A percentile compares a stretch with the other conserved stretches of the same genome.
These are phyloP conservation scores for Miscanthus sacchariflorus DNA, from an alignment of 202 grass and related monocot species.

Conservation along the genomic window DNA sequence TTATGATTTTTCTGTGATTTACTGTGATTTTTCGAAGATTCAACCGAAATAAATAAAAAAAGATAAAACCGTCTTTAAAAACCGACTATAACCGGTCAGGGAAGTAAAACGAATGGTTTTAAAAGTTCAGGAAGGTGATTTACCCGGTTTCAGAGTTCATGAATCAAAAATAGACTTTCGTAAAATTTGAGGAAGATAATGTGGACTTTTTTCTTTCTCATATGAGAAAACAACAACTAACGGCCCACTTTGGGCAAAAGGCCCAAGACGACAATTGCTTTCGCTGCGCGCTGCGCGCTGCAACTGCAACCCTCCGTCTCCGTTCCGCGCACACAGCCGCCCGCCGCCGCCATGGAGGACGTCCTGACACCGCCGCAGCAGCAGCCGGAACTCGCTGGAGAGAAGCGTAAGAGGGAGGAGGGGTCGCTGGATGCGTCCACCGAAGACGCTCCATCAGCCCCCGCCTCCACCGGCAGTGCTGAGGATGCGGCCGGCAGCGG, in stretches of 20 bases:
- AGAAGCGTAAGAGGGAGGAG: conserved; percentile 72
- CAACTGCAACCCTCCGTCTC: not conserved
- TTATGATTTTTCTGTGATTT: too few relatives aligned
- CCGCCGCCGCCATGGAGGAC: conserved; percentile 36
- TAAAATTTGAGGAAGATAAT: too few relatives aligned
- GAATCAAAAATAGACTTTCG: too few relatives aligned
- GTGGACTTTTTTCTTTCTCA: too few relatives aligned
- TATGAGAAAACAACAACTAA: not conserved
- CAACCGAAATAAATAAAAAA: too few relatives aligned
- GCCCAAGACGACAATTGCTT: not conserved
- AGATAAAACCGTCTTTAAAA: too few relatives aligned
- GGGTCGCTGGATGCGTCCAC: not conserved
- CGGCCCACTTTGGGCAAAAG: conserved; percentile 8
- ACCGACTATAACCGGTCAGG: too few relatives aligned
- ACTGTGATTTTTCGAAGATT: too few relatives aligned
- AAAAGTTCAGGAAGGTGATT: too few relatives aligned
- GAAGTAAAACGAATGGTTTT: too few relatives aligned
- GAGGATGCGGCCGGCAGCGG: not conserved
- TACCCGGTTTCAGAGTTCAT: too few relatives aligned
- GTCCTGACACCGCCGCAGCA: not conserved
- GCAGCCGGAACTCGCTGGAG: conserved; percentile 25
- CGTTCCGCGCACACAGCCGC: not conserved
- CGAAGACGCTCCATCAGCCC: not conserved
- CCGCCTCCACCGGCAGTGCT: not conserved
- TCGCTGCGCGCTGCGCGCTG: too few relatives aligned